Conservation (phyloP, 1,139 yeast species). For the Dujonia santamariae region DNA sequence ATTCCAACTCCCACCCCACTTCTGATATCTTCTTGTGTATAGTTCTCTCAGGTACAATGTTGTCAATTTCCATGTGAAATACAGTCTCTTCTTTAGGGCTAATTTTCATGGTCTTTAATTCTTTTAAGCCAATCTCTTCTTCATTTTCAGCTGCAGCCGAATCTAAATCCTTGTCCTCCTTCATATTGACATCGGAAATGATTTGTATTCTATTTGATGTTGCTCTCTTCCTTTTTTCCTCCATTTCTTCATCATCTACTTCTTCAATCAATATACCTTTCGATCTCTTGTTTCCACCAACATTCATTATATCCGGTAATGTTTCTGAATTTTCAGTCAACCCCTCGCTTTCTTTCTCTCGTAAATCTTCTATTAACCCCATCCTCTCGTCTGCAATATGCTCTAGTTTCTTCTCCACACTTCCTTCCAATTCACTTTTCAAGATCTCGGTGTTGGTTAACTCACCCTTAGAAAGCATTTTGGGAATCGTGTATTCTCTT, state of each 20-base stretch:
- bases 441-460: constrained; percentile 34
- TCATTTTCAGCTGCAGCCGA: constrained; percentile 1
- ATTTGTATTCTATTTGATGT: too few relatives aligned
- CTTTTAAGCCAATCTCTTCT: constrained; percentile 9
- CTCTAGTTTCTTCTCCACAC: constrained; percentile 29
- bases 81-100: background rate
- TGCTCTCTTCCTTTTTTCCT: constrained; percentile 4
- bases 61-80: background rate
- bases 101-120: constrained; percentile 1
- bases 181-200: too few relatives aligned
- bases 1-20: too few relatives aligned
- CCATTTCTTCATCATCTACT: constrained; percentile 24
- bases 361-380: constrained; percentile 39
- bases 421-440: constrained; percentile 27
- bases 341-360: constrained; percentile 15
- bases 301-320: constrained; percentile 19
- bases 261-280: constrained; percentile 47
- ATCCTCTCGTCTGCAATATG: constrained; percentile 39
- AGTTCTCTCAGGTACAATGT: too few relatives aligned
- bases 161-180: background rate
- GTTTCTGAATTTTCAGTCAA: constrained; percentile 14
- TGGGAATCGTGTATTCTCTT: constrained; percentile 52
- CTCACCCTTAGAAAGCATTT: constrained; percentile 60
- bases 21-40: too few relatives aligned
- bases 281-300: constrained; percentile 15